Evolutionary conservation across 306 rosid species (phyloP), one percentile per base, ranked within the genome.

Genomic region (Inga leiocalycina): DNA sequence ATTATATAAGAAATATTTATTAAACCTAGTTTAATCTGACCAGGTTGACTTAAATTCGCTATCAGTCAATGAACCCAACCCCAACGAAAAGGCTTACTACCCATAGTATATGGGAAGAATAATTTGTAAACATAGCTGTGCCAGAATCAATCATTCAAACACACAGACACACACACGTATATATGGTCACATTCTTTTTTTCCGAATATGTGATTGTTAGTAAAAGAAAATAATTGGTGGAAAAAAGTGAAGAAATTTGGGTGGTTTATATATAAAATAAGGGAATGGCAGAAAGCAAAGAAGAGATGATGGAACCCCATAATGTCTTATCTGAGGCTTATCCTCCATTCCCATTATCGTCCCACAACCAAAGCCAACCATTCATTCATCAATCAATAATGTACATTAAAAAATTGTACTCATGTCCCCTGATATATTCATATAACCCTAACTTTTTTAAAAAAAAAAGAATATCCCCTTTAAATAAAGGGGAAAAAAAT

Each of bases 251-350:
- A 85, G 44, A 80, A 83, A 70, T 74, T 85, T 78, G 84, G 54
- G 51, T 80, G 76, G 67, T 64, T 74, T 51, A 84, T 10, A 74
- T 51, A 82, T 10, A 74, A 74, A 79, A 34, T 19, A n/a, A 22
- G 44, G 46, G 54, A 39, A 54, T 83, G 48, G 74, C 1, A 0
- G 62, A 75, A 44, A 20, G 54, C 13, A 76, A 65, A 64, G 49
- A 82, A 68, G 85, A 4, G 78, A 81, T 69, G 74, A 73, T 84
- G 92, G 94, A 87, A 84, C 91, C 97, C 95, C 93, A 90, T 90
- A 88, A 79, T 67, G 79, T 87, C 97, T 92, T 91, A 90, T 92
- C 97, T 75, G 14, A 72, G 71, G 65, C 80, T 91, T 94, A 90
- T 94, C 97, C 91, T 86, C 76, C 88, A 86, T 81, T 74, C 82